Conservation (phyloP, 257 asterid genomes). For the Capsicum chinense region DNA sequence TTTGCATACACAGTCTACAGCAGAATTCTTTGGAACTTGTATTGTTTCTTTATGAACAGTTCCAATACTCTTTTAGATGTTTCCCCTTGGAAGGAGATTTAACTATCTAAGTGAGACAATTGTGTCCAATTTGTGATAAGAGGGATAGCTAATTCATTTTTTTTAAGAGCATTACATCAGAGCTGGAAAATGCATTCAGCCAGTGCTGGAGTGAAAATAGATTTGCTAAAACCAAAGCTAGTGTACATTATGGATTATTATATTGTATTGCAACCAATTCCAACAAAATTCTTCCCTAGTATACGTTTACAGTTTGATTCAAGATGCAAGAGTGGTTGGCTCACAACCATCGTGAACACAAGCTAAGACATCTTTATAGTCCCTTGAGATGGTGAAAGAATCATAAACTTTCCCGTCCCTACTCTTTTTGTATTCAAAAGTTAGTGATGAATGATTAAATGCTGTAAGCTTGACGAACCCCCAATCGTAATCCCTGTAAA, state of each 20-base stretch:
- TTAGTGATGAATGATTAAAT: conserved; percentile 66
- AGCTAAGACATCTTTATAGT: conserved; percentile 76
- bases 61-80: neutral
- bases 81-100: neutral
- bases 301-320: conserved; percentile 25
- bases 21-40: neutral
- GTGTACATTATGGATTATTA: neutral
- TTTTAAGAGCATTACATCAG: neutral
- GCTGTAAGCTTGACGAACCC: conserved; percentile 80
- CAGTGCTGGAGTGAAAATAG: neutral
- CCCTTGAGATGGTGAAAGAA: conserved; percentile 80
- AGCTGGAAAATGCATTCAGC: neutral
- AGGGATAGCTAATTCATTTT: no score
- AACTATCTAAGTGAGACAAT: neutral
- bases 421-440: conserved; percentile 81
- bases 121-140: neutral
- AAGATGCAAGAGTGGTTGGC: conserved; percentile 58
- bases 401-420: conserved; percentile 77
- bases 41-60: neutral
- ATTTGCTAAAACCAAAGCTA: conserved; percentile 3
- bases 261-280: neutral
- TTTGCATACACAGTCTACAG: neutral
- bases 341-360: conserved; percentile 83
- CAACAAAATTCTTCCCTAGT: neutral
- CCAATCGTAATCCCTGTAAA: conserved; percentile 72